Evolutionary conservation across 257 asterid genomes (phyloP).

Genomic region (Solanum stenotomum): DNA sequence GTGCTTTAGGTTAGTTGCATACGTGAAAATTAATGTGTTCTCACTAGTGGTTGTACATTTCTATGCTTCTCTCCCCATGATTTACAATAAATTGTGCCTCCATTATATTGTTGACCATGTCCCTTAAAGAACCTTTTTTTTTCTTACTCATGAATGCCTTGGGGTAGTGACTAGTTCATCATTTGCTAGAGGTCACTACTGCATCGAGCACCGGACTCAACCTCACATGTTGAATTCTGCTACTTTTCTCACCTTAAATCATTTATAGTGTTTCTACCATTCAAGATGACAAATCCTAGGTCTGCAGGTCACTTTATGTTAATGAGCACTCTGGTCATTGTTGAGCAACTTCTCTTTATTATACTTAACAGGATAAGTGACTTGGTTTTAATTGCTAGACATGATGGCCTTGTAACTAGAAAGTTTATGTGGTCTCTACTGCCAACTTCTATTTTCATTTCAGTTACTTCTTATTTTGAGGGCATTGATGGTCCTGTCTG

Average conservation of each 20-base stretch:
- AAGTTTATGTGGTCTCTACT: background rate
- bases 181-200: background rate
- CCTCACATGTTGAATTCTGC: background rate
- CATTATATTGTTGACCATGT: background rate
- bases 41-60: background rate
- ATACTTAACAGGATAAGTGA: background rate
- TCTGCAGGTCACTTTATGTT: background rate
- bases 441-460: background rate
- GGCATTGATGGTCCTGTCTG: background rate
- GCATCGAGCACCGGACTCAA: background rate
- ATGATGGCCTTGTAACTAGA: background rate
- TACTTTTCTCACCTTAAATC: background rate
- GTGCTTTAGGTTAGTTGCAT: background rate
- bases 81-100: background rate
- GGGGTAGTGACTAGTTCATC: background rate
- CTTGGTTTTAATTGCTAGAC: background rate
- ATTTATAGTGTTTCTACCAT: background rate
- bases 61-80: background rate
- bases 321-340: background rate
- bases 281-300: background rate
- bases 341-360: background rate
- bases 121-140: background rate
- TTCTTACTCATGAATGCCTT: background rate
- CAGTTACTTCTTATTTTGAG: background rate
- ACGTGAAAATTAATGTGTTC: background rate